These are phyloP conservation scores for Gentiana dahurica DNA, from an alignment of 257 asterid genomes.

Conservation along the genomic window DNA sequence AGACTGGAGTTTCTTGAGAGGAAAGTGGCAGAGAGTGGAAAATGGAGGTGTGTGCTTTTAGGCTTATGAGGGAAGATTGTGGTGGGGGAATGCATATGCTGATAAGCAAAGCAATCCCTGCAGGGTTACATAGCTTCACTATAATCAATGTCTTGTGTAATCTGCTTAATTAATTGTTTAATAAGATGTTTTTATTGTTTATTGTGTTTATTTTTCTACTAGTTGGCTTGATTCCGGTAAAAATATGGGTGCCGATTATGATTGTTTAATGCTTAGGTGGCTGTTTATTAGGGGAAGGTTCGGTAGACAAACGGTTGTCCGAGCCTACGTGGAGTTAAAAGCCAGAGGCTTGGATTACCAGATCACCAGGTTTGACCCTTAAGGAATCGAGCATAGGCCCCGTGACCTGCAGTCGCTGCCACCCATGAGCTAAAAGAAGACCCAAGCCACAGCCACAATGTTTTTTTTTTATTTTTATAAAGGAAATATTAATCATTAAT, in stretches of 20 bases:
- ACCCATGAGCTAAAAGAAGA: neutral
- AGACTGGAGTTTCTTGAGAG: slow-evolving; percentile 43
- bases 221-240: no score
- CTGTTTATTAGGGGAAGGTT: slow-evolving; percentile 24
- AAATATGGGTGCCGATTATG: no score
- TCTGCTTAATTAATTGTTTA: slow-evolving; percentile 6
- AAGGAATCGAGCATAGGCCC: slow-evolving; percentile 37
- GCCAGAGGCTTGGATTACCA: slow-evolving; percentile 31
- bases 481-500: no score
- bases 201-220: neutral
- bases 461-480: neutral
- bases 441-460: neutral
- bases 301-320: slow-evolving; percentile 58
- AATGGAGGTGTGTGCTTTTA: neutral
- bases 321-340: slow-evolving; percentile 38
- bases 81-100: slow-evolving; percentile 9
- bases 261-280: neutral
- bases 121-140: neutral
- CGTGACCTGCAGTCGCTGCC: slow-evolving; percentile 31
- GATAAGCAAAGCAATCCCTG: neutral
- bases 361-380: slow-evolving; percentile 15
- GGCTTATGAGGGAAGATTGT: slow-evolving; percentile 37
- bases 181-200: neutral
- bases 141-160: neutral
- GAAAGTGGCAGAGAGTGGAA: slow-evolving; percentile 32